phyloP scores from a whole-genome alignment of 805 yeast species.

The Kuraishia capsulata region DNA sequence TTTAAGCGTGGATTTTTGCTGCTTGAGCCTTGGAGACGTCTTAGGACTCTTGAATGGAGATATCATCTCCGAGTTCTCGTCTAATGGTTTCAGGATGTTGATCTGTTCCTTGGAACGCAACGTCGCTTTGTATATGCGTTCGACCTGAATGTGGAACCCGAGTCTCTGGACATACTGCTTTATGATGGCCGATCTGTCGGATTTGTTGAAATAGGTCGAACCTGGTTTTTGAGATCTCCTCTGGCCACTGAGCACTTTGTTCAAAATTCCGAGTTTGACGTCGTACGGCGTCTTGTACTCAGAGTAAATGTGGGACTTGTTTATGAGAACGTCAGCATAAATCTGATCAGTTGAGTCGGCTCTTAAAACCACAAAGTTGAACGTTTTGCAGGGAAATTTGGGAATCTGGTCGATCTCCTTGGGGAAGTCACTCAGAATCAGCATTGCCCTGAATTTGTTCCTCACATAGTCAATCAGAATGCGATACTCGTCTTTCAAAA shows the following conservation, averaged over 20 bases:
- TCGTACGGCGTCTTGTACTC: slow-evolving; percentile 42
- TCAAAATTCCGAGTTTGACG: slow-evolving; percentile 29
- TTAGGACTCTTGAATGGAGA: too few species aligned
- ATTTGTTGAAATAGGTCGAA: slow-evolving; percentile 19
- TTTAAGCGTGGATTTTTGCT: slow-evolving; percentile 4
- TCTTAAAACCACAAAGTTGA: slow-evolving; percentile 28
- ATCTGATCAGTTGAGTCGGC: slow-evolving; percentile 33
- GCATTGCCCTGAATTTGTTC: slow-evolving; percentile 54
- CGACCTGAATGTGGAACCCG: slow-evolving; percentile 59
- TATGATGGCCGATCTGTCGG: slow-evolving; percentile 37
- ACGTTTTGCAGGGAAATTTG: slow-evolving; percentile 13
- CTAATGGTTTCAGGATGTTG: not conserved
- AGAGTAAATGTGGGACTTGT: slow-evolving; percentile 38
- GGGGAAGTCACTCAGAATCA: slow-evolving; percentile 46
- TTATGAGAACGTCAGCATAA: slow-evolving; percentile 33
- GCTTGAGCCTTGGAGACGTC: slow-evolving; percentile 3
- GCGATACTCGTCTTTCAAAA: slow-evolving; percentile 52
- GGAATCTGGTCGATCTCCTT: slow-evolving; percentile 23
- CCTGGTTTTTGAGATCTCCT: slow-evolving; percentile 4
- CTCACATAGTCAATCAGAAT: slow-evolving; percentile 58
- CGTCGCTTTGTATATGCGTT: slow-evolving; percentile 48
- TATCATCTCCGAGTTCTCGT: not conserved
- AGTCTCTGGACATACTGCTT: slow-evolving; percentile 36
- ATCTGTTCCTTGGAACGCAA: slow-evolving; percentile 12
- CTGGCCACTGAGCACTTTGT: slow-evolving; percentile 17